Conservation (phyloP, 768 basidiomycete species). For the Lactarius hengduanensis region DNA sequence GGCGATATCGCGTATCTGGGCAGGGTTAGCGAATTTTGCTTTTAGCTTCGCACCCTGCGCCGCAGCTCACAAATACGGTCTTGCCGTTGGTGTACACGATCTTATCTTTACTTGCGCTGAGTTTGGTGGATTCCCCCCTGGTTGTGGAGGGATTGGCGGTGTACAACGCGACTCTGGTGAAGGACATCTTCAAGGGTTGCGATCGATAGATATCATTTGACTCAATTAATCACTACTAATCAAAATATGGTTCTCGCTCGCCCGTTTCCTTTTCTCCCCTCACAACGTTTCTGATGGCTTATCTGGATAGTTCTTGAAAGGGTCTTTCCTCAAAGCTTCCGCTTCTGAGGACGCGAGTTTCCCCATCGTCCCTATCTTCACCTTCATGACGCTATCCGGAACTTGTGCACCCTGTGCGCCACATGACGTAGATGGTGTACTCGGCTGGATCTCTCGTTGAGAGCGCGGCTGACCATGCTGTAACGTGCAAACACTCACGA, state of each 20-base stretch:
- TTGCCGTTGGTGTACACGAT: conserved; percentile 84
- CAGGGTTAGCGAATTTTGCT: background rate
- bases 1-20: conserved; percentile 27
- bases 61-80: conserved; percentile 69
- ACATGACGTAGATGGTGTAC: conserved; percentile 35
- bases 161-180: conserved; percentile 50
- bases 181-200: conserved; percentile 44
- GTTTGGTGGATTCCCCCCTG: conserved; percentile 69
- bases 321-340: conserved; percentile 75
- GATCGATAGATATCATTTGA: conserved; percentile 25
- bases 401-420: conserved; percentile 36
- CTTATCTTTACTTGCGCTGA: conserved; percentile 73
- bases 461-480: conserved; percentile 20
- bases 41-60: no score
- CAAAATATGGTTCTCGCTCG: background rate
- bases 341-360: conserved; percentile 57
- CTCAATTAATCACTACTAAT: background rate
- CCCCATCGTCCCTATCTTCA: conserved; percentile 47
- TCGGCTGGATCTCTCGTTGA: conserved; percentile 33
- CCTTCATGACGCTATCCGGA: conserved; percentile 67
- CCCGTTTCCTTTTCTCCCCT: background rate
- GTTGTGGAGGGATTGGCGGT: conserved; percentile 69
- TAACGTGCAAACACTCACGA: conserved; percentile 36
- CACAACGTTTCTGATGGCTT: conserved; percentile 24
- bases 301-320: conserved; percentile 69